Evolutionary conservation across 176 grass and related monocot species (phyloP).

Genomic region (Puya raimondii): DNA sequence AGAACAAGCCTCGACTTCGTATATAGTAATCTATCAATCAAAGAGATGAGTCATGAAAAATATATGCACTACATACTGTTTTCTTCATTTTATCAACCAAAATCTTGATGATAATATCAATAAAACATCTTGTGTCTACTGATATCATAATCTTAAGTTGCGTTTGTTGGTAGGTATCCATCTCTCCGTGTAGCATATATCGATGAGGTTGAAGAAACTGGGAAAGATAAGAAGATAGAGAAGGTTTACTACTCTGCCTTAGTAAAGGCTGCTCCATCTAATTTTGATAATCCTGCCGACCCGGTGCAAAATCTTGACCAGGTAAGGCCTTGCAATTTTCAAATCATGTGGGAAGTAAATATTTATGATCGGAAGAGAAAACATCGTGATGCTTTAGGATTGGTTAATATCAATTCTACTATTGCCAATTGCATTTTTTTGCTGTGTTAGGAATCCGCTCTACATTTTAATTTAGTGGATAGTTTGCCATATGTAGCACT

Average conservation of each 20-base stretch:
- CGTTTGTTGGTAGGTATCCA: slow-evolving; percentile 51
- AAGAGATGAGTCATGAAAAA: not conserved
- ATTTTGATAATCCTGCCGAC: slow-evolving; percentile 48
- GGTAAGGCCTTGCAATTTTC: slow-evolving; percentile 28
- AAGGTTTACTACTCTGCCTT: slow-evolving; percentile 84
- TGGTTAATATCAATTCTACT: not conserved
- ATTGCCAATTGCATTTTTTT: not conserved
- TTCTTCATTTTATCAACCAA: no score
- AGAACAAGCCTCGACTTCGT: not conserved
- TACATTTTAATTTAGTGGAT: no score
- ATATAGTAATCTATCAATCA: slow-evolving; percentile 17
- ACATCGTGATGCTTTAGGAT: not conserved
- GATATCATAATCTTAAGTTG: not conserved
- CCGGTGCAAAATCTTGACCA: slow-evolving; percentile 82
- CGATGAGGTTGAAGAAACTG: slow-evolving; percentile 68
- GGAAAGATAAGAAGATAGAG: slow-evolving; percentile 63
- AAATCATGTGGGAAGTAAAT: not conserved
- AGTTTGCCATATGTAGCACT: no score
- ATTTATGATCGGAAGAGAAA: not conserved
- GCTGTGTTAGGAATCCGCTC: no score
- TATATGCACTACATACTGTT: no score
- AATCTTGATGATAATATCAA: no score
- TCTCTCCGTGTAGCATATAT: slow-evolving; percentile 93
- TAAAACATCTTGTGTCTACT: not conserved
- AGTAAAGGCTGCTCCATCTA: slow-evolving; percentile 73